Evolutionary conservation across 768 basidiomycete species (phyloP).

Genomic region (Hygrocybe coccinea): DNA sequence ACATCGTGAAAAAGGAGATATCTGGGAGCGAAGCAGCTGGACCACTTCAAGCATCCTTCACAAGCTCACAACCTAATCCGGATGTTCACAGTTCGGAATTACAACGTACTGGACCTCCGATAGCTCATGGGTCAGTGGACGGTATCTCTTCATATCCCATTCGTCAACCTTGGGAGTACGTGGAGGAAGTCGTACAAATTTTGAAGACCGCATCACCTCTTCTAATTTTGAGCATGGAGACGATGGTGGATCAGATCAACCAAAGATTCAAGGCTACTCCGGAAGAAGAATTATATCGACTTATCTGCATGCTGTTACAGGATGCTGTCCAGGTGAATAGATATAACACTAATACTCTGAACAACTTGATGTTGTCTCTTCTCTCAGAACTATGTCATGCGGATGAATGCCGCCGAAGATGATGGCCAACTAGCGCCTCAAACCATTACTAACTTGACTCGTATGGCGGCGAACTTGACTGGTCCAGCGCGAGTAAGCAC

Average conservation of each 20-base stretch:
- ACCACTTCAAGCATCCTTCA: not conserved
- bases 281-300: slow-evolving; percentile 93
- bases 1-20: not conserved
- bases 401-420: slow-evolving; percentile 63
- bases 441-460: slow-evolving; percentile 52
- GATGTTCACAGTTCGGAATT: not conserved
- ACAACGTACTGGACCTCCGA: not conserved
- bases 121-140: slow-evolving; percentile 3
- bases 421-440: slow-evolving; percentile 56
- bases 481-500: slow-evolving; percentile 51
- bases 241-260: slow-evolving; percentile 91
- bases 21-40: not conserved
- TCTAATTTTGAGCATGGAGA: slow-evolving; percentile 91
- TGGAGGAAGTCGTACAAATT: slow-evolving; percentile 90
- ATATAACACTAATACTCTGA: not conserved
- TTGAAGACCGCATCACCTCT: slow-evolving; percentile 96
- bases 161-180: slow-evolving; percentile 79
- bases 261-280: slow-evolving; percentile 81
- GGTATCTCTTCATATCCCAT: slow-evolving; percentile 27
- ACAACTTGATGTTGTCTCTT: not conserved
- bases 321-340: slow-evolving; percentile 77
- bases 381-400: slow-evolving; percentile 60
- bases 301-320: slow-evolving; percentile 79
- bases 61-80: not conserved
- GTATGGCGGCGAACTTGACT: slow-evolving; percentile 58